Conservation (phyloP, 2,329 filamentous ascomycete genomes). For the Trichoderma cornu-damae region DNA sequence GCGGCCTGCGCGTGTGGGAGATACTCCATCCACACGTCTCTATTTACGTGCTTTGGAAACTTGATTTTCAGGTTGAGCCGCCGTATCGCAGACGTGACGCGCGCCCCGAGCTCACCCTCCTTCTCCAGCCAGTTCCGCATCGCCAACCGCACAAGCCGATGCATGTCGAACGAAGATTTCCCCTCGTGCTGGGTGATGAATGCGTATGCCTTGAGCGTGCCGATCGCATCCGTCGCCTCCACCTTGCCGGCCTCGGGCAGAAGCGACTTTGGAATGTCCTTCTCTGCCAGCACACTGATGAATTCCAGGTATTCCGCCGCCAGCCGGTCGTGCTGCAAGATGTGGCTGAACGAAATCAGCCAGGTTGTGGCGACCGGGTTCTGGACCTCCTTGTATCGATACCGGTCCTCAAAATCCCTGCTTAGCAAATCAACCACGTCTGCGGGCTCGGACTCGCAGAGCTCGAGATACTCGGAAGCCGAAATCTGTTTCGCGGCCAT, state of each 20-base stretch:
- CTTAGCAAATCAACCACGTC: conserved; percentile 27
- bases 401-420: conserved; percentile 29
- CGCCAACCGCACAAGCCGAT: conserved; percentile 30
- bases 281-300: conserved; percentile 29
- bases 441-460: conserved; percentile 25
- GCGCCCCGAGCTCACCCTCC: neutral
- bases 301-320: conserved; percentile 30
- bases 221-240: conserved; percentile 19
- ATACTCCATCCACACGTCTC: neutral
- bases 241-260: conserved; percentile 20
- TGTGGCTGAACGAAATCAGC: conserved; percentile 33
- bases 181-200: conserved; percentile 20
- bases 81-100: neutral
- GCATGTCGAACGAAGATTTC: conserved; percentile 26
- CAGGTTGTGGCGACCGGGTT: conserved; percentile 33
- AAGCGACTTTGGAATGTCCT: conserved; percentile 29
- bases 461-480: conserved; percentile 25
- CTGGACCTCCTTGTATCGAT: conserved; percentile 24
- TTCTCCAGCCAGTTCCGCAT: conserved; percentile 28
- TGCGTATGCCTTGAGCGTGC: neutral
- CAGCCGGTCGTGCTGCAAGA: conserved; percentile 23
- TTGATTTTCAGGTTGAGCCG: neutral
- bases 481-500: conserved; percentile 29
- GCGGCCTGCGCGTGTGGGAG: neutral
- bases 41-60: neutral